A percentile compares a stretch with the other conserved stretches of the same genome.
phyloP scores from a whole-genome alignment of 1,284 basidiomycete genomes.

The Heterobasidion parviporum region DNA sequence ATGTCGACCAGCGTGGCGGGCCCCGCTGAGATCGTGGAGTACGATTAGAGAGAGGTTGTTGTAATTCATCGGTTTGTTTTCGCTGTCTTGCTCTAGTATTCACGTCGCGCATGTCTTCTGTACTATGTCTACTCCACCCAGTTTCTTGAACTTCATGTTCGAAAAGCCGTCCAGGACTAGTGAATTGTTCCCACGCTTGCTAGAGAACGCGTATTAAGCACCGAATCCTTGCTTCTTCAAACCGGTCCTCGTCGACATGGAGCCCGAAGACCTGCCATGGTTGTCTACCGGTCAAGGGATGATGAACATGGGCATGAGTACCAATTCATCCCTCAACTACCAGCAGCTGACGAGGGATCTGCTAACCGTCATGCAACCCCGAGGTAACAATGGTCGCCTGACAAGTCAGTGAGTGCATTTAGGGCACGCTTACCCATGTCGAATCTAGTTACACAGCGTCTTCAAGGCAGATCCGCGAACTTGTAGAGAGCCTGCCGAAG shows the following conservation, averaged over 20 bases:
- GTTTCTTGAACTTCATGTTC: not conserved
- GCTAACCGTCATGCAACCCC: constrained; percentile 1
- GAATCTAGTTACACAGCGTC: not conserved
- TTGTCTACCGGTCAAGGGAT: not conserved
- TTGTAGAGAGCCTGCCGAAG: constrained; percentile 30
- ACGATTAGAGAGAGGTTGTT: constrained; percentile 1
- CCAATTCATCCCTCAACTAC: not conserved
- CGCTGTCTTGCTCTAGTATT: constrained; percentile 2
- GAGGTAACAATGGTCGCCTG: not conserved
- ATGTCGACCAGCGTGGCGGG: not conserved
- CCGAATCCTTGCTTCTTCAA: too few relatives aligned
- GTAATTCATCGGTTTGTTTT: constrained; percentile 6
- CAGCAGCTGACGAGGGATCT: constrained; percentile 1
- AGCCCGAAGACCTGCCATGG: constrained; percentile 1
- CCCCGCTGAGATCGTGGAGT: not conserved
- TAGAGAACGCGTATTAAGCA: not conserved
- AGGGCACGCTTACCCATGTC: not conserved
- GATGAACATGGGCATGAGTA: not conserved
- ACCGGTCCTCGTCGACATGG: not conserved
- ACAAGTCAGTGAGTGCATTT: constrained; percentile 5
- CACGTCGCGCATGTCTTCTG: constrained; percentile 1
- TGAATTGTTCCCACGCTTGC: constrained; percentile 1
- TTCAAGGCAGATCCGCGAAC: constrained; percentile 22
- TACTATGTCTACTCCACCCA: not conserved
- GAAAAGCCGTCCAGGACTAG: not conserved